Evolutionary conservation across 73 alveolate genomes (phyloP), one percentile per base, ranked within the genome.

Genomic region (Paramecium octaurelia): DNA sequence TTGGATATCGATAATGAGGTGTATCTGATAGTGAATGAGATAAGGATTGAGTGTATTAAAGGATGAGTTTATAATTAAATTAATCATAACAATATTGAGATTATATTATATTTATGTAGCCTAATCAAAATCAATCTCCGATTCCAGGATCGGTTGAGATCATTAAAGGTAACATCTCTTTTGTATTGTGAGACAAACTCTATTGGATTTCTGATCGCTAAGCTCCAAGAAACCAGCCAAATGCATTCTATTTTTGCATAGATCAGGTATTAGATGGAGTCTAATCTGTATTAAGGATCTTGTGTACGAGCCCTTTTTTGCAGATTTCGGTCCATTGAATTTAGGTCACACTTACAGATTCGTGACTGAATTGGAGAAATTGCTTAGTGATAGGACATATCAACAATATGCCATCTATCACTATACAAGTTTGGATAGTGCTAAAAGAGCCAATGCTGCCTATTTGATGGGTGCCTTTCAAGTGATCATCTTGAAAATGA

Each of bases 321-420:
- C 97, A 14, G 99, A 98, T 71, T 97, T 97, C 75, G 99, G 99
- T 20, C 99, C 99, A 4, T 94, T 97, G 18, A 95, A 96, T 87
- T 92, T 97, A 16, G 99, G 98, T 4, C 92, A 90, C 76, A 95
- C 97, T 7, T 98, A 97, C 86, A 86, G 95, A 60, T 98, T 94
- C 92, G 97, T 98, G 84, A 94, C 92, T 35, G 98, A 96, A 85
- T 95, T 97, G 16, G 97, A 97, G 58, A 95, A 96, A 68, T 85
- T 95, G 29, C 88, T 97, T 86, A 86, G 94, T 23, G 97, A 95
- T 85, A 96, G 93, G 8, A 64, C 90, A 35, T 96, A 83, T 87
- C 34, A 94, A 21, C 59, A 92, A 50, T 92, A 95, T 85, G 96
- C 95, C 48, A 97, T 97, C 16, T 97, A 94, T 76, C 99, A 97